A percentile compares a stretch with the other conserved stretches of the same genome.
phyloP scores from a whole-genome alignment of 2,329 filamentous ascomycete genomes.

The Aurifilum marmelostoma region DNA sequence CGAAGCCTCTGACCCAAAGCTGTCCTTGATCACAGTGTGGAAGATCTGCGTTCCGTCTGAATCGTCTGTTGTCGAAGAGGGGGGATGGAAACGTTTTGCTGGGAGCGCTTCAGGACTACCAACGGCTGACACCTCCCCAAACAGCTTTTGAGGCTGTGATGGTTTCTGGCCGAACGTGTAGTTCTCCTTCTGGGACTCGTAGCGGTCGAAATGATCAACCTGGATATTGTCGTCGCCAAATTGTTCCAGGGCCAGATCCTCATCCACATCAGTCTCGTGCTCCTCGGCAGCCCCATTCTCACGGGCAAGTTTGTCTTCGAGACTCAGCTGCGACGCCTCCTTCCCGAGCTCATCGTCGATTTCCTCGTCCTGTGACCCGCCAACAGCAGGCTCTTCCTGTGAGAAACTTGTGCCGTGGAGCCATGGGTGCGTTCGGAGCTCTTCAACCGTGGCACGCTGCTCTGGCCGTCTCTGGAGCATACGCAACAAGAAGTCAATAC shows the following conservation, averaged over 20 bases:
- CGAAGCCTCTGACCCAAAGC: slow-evolving; percentile 50
- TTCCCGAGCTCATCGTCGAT: slow-evolving; percentile 63
- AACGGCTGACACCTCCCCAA: slow-evolving; percentile 61
- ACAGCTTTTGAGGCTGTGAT: slow-evolving; percentile 47
- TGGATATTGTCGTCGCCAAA: slow-evolving; percentile 39
- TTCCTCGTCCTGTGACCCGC: slow-evolving; percentile 60
- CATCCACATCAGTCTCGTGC: slow-evolving; percentile 31
- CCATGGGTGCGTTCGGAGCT: slow-evolving; percentile 77
- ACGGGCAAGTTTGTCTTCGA: slow-evolving; percentile 50
- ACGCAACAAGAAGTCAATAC: slow-evolving; percentile 73
- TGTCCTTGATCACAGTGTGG: slow-evolving; percentile 49
- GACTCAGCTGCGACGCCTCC: slow-evolving; percentile 65
- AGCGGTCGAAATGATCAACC: slow-evolving; percentile 47
- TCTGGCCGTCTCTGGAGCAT: slow-evolving; percentile 85
- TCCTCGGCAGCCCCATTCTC: slow-evolving; percentile 36
- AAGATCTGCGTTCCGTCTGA: slow-evolving; percentile 43
- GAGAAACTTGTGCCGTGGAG: slow-evolving; percentile 48
- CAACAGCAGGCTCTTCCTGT: slow-evolving; percentile 36
- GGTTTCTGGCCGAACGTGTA: slow-evolving; percentile 63
- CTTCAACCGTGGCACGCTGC: slow-evolving; percentile 71
- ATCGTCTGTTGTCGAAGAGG: slow-evolving; percentile 39
- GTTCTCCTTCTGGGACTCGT: slow-evolving; percentile 82
- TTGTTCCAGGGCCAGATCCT: slow-evolving; percentile 29
- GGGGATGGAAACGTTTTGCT: slow-evolving; percentile 53
- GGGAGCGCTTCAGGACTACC: slow-evolving; percentile 57